Conservation (phyloP, 345 rosid species). For the Gossypium anomalum region DNA sequence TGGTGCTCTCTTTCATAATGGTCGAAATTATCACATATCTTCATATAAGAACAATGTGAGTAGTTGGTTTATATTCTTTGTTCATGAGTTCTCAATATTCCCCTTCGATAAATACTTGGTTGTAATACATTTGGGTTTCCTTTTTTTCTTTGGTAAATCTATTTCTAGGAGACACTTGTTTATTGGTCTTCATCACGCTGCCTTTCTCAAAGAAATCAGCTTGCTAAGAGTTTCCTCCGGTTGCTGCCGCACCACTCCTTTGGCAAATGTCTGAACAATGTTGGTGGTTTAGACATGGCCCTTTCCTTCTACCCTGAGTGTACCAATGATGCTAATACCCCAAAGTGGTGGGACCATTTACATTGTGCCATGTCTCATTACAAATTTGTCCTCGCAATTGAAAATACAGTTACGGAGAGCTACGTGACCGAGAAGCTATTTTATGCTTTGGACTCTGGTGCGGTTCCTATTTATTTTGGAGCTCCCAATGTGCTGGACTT, state of each 20-base stretch:
- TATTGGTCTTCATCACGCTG: constrained; percentile 98
- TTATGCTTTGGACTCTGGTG: constrained; percentile 82
- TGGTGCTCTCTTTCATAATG: constrained; percentile 82
- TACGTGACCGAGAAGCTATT: constrained; percentile 93
- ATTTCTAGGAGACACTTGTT: constrained; percentile 54
- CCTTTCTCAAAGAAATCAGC: constrained; percentile 60
- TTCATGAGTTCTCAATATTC: background rate
- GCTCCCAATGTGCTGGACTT: constrained; percentile 80
- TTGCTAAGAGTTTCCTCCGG: constrained; percentile 58
- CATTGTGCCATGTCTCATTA: constrained; percentile 97
- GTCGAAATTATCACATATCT: constrained; percentile 74
- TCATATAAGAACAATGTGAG: constrained; percentile 64
- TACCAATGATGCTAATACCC: constrained; percentile 33
- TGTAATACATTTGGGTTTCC: background rate
- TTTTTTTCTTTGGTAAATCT: constrained; percentile 23
- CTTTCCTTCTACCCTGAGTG: constrained; percentile 67
- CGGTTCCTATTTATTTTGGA: constrained; percentile 44
- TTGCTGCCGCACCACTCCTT: constrained; percentile 82
- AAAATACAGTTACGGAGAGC: constrained; percentile 76
- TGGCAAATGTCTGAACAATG: constrained; percentile 93
- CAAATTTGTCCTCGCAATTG: constrained; percentile 88
- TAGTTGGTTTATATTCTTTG: background rate
- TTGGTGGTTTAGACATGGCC: constrained; percentile 67
- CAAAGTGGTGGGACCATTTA: constrained; percentile 89
- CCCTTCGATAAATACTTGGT: background rate